Base-by-base conservation (phyloP, 2,329 filamentous ascomycete species). In the Tolypocladium paradoxum region DNA sequence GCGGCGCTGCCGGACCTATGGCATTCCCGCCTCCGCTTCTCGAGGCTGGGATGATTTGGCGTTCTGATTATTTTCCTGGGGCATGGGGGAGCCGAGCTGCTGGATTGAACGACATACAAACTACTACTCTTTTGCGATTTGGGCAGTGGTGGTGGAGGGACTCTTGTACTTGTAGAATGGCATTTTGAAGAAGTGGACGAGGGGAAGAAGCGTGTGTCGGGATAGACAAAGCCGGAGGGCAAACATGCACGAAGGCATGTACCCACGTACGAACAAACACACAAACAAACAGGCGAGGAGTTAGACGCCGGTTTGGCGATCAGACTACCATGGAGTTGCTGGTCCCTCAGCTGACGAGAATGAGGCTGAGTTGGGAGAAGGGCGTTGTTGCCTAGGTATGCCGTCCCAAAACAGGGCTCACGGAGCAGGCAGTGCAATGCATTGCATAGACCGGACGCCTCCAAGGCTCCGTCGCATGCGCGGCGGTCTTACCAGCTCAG, bases 21-120 rank as follows among this genome's bases (percentile, higher is more conserved):
- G 43, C 22, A 52, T 36, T 20, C 34, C 20, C 27, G 33, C 45
- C 46, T 24, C 45, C 27, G 43, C 18, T 16, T 29, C 50, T n/a
- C 31, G 40, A 35, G 50, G 50, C 38, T 29, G 51, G 20, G 35
- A 56, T 48, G 33, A 48, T 54, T 49, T 50, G 55, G 52, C 53
- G 48, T 57, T 57, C 49, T 52, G 43, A 46, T 45, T 29, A 31
- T 20, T 46, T 51, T 29, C 20, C 45, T 14, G 38, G 33, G 50
- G 40, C 50, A 51, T 43, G 24, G 45, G 31, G 29, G n/a, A 3
- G 31, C 37, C n/a, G 29, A 45, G 49, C 4, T 46, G 37, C 49
- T 35, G 49, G 36, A 29, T 36, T 18, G 38, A 33, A 31, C 20
- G 31, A 34, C 14, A 20, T 35, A 6, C 24, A 29, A 18, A 51